Conservation (phyloP, 192 early-diverging fungal species). For the Podila verticillata region DNA sequence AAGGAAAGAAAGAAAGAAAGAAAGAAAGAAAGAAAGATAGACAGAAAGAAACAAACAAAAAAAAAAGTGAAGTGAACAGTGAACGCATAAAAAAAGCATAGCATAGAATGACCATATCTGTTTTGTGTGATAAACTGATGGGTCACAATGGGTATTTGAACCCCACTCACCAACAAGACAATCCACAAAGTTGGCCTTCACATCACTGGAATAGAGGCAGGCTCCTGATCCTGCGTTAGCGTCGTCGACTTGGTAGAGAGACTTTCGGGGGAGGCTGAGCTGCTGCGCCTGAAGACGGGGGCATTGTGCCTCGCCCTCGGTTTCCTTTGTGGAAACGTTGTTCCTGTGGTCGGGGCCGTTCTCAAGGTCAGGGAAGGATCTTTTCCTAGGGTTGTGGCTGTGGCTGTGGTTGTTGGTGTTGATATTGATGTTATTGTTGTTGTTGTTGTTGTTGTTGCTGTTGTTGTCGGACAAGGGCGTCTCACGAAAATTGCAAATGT, state of each 20-base stretch:
- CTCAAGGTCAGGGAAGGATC: neutral
- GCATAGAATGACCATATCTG: no score
- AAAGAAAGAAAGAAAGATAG: neutral
- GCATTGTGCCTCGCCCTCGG: conserved; percentile 2
- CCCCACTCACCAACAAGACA: conserved; percentile 48
- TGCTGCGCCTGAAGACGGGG: conserved; percentile 35
- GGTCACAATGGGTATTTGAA: neutral
- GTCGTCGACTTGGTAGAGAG: conserved; percentile 4
- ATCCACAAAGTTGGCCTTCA: conserved; percentile 47
- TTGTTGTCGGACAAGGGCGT: neutral
- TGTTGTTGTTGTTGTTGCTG: conserved; percentile 22
- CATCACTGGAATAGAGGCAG: conserved; percentile 15
- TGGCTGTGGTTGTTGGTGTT: conserved; percentile 1
- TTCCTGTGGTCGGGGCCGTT: neutral
- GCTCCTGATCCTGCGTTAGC: neutral
- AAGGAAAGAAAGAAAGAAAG: no score
- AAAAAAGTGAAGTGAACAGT: no score
- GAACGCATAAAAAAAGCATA: neutral
- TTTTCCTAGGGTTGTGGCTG: neutral
- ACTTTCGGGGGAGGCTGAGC: conserved; percentile 29
- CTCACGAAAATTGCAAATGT: neutral
- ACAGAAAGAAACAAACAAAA: neutral
- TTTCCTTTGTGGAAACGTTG: no score
- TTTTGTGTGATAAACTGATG: neutral
- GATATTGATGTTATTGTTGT: conserved; percentile 5